These are phyloP conservation scores for Penicillium pulvis DNA, from an alignment of 495 filamentous ascomycete species.

Conservation along the genomic window DNA sequence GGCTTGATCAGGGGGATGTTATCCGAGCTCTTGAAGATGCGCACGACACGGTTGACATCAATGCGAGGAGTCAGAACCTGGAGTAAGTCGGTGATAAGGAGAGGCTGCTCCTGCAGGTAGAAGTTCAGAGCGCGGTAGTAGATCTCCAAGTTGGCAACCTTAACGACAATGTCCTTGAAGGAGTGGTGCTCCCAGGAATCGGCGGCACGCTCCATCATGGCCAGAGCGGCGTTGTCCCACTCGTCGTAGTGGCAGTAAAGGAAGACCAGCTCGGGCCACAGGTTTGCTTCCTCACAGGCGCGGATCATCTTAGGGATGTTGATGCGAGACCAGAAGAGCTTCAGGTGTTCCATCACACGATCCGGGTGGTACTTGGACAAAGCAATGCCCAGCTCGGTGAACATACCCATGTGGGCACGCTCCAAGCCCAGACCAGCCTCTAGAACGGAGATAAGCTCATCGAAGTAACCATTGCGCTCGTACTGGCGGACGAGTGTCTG, in stretches of 20 bases:
- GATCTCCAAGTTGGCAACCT: slow-evolving; percentile 98
- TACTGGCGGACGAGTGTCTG: slow-evolving; percentile 94
- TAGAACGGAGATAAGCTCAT: slow-evolving; percentile 91
- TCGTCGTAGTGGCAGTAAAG: slow-evolving; percentile 99
- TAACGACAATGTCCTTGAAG: slow-evolving; percentile 98
- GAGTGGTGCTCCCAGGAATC: slow-evolving; percentile 99
- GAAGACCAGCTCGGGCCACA: slow-evolving; percentile 99
- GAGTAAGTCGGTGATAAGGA: slow-evolving; percentile 91
- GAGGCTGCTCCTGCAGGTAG: slow-evolving; percentile 95
- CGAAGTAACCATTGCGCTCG: slow-evolving; percentile 96
- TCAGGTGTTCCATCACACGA: slow-evolving; percentile 96
- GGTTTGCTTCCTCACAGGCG: slow-evolving; percentile 89
- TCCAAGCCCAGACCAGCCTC: slow-evolving; percentile 96
- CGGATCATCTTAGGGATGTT: slow-evolving; percentile 98
- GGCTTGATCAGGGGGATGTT: slow-evolving; percentile 99
- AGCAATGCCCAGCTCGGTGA: slow-evolving; percentile 93
- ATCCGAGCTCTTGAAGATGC: slow-evolving; percentile 97
- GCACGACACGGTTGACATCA: slow-evolving; percentile 97
- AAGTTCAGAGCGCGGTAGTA: slow-evolving; percentile 98
- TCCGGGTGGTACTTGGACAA: slow-evolving; percentile 97
- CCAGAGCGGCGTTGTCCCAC: slow-evolving; percentile 96
- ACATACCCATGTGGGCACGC: slow-evolving; percentile 92
- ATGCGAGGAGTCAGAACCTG: slow-evolving; percentile 89
- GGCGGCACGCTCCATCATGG: slow-evolving; percentile 98
- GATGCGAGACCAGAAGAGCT: slow-evolving; percentile 98